Percentiles rank a stretch among this genome's conserved stretches.
Conservation (phyloP, 164 flowering plant species). For the Liriodendron chinense region DNA sequence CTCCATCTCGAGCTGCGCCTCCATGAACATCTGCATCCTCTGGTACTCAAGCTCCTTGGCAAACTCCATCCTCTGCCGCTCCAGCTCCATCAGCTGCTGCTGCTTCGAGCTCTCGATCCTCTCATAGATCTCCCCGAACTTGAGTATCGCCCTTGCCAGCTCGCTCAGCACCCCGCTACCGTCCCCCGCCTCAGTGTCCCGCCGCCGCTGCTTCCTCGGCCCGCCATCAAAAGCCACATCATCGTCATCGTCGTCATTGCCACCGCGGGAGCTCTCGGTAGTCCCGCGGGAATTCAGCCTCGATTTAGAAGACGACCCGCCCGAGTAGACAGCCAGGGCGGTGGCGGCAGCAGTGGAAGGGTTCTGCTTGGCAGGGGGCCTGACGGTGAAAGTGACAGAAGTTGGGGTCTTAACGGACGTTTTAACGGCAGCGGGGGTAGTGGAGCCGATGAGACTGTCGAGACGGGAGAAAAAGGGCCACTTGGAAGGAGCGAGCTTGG, state of each 20-base stretch:
- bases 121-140: slow-evolving; percentile 55
- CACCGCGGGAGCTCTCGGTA: slow-evolving; percentile 30
- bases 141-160: slow-evolving; percentile 47
- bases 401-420: slow-evolving; percentile 11
- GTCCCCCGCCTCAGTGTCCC: background rate
- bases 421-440: slow-evolving; percentile 2
- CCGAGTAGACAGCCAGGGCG: slow-evolving; percentile 9
- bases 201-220: background rate
- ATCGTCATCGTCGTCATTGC: slow-evolving; percentile 10
- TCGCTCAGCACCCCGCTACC: slow-evolving; percentile 31
- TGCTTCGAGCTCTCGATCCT: slow-evolving; percentile 50
- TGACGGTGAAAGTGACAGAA: slow-evolving; percentile 17
- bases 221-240: slow-evolving; percentile 11
- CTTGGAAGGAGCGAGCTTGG: slow-evolving; percentile 36
- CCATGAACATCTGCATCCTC: slow-evolving; percentile 56
- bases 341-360: background rate
- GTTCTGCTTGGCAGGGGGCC: background rate
- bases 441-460: slow-evolving; percentile 50
- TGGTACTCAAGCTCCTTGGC: slow-evolving; percentile 55
- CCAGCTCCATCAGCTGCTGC: slow-evolving; percentile 54
- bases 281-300: slow-evolving; percentile 16
- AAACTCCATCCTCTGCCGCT: slow-evolving; percentile 59
- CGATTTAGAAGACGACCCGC: slow-evolving; percentile 18
- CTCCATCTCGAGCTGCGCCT: slow-evolving; percentile 51
- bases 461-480: slow-evolving; percentile 62